Base-by-base conservation (phyloP, 2,329 filamentous ascomycete genomes). In the Microthyrium microscopicum region DNA sequence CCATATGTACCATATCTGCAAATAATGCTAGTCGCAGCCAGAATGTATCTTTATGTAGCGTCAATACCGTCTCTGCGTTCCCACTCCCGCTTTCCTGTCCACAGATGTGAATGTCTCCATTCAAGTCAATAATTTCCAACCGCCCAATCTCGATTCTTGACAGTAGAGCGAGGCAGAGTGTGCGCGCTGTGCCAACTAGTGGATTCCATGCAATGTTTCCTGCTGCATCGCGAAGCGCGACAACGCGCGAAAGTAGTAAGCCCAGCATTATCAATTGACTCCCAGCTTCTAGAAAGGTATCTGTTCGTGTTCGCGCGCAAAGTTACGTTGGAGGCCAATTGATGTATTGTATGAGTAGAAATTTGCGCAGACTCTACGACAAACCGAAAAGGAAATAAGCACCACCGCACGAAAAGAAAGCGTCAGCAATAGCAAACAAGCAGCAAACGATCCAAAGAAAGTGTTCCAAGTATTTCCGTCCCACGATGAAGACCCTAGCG, bases 21-120 rank as follows among this genome's bases (percentile, higher is more conserved):
- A 79, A 78, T 19, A 82, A 53, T 29, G 75, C 62, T 33, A 79
- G 52, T 26, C 76, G 65, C 45, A 78, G 64, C 75, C 75, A 82
- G 48, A 81, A 80, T 20, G 70, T 61, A 40, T 79, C 73, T 44
- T 68, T 68, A 46, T 68, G 66, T 6, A 81, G 64, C 9, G 64
- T 58, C 21, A 81, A 53, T 42, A 73, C 65, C 3, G 70, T 62
- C 12, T 49, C 55, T 35, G 53, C 53, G 5, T 51, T 47, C 35
- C 56, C 54, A 24, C 45, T 50, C 44, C 41, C 53, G 47, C 47
- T 65, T 42, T 45, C 63, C 54, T 46, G 68, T 52, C 58, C 58
- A 36, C 52, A 60, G 16, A 55, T 47, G 12, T 54, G 57, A 11
- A 55, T 47, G 39, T 56, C 59, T 36, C 47, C 60, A 46, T 56